Base-by-base conservation (phyloP, 306 rosid genomes). In the Cicer yamashitae region DNA sequence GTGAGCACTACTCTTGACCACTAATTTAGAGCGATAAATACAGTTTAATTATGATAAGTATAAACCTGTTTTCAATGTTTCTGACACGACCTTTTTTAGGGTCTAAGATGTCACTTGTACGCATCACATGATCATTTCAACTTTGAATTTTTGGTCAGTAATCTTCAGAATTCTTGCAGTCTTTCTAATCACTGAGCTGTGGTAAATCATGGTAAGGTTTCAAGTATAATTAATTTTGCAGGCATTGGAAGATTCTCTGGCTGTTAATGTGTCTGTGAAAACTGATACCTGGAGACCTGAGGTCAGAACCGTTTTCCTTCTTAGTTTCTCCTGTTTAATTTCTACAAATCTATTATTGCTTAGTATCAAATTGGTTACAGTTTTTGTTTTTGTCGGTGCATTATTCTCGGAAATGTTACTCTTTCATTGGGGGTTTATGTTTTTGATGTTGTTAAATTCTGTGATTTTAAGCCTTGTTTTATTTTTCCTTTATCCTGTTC, bases 61-160 rank as follows among this genome's bases (percentile, higher is more conserved):
- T 52, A 53, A 41, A 56, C 63, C 57, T 70, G 57, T 72, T 70
- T 15, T 75, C 68, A 66, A 53, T 79, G 79, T 71, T 74, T 73
- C 64, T 51, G 7, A 25, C 25, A 70, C 74, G 14, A 59, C 38
- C 47, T 65, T 67, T 73, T 84, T 74, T 76, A 96, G 99, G 97
- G 99, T 65, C 77, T 96, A 66, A 85, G 84, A 82, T 81, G 17
- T 81, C 99, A 96, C 87, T 56, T 92, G 87, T 10, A 60, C 47
- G 64, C 88, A 43, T 85, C 94, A 10, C 99, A 96, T 64, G 97
- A 89, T 82, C 84, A 85, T 80, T 84, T 92, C 89, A 80, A 82
- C 85, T 96, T 79, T 79, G 97, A 89, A 79, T 92, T 96, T 86
- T 85, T 85, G 97, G 99, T 96, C 56, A 76, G 98, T 88, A 72